A percentile compares a stretch with the other conserved stretches of the same genome.
Conservation (phyloP, 352 stramenopile genomes). For the Phytophthora foliorum region DNA sequence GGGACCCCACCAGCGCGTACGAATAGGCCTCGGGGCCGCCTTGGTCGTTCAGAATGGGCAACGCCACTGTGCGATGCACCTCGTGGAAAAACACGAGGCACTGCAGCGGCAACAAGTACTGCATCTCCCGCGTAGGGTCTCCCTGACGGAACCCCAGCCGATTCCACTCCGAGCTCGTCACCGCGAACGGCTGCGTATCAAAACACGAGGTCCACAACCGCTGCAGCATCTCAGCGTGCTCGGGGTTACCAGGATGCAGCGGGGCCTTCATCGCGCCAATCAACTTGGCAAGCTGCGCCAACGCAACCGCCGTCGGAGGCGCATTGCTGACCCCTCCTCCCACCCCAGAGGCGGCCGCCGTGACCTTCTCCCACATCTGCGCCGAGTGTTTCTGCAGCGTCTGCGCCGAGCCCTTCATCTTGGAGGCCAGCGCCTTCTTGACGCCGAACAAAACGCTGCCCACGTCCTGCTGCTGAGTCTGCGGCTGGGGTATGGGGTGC, state of each 20-base stretch:
- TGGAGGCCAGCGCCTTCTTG: slow-evolving; percentile 84
- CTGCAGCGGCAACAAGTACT: slow-evolving; percentile 78
- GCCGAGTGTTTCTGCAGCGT: slow-evolving; percentile 79
- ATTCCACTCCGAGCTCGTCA: slow-evolving; percentile 61
- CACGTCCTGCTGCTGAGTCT: slow-evolving; percentile 53
- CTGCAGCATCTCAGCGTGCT: slow-evolving; percentile 77
- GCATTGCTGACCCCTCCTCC: slow-evolving; percentile 38
- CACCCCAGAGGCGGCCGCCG: slow-evolving; percentile 31
- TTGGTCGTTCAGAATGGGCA: slow-evolving; percentile 78
- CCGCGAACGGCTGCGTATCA: slow-evolving; percentile 64
- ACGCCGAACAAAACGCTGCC: slow-evolving; percentile 72
- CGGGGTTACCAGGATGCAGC: slow-evolving; percentile 64
- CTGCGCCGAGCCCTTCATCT: slow-evolving; percentile 83
- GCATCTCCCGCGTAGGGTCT: slow-evolving; percentile 75
- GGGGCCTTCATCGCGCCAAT: slow-evolving; percentile 70
- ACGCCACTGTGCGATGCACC: slow-evolving; percentile 65
- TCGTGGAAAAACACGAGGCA: slow-evolving; percentile 89
- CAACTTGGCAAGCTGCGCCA: slow-evolving; percentile 77
- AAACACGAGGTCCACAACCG: slow-evolving; percentile 81
- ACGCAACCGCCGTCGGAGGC: slow-evolving; percentile 62
- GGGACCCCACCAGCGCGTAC: slow-evolving; percentile 65
- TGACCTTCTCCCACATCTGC: slow-evolving; percentile 83
- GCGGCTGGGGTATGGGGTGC: slow-evolving; percentile 28
- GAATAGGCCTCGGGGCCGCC: slow-evolving; percentile 64
- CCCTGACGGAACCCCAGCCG: slow-evolving; percentile 73